Evolutionary conservation across 2,329 filamentous ascomycete species (phyloP).

Genomic region (Colletotrichum ledebouriae): DNA sequence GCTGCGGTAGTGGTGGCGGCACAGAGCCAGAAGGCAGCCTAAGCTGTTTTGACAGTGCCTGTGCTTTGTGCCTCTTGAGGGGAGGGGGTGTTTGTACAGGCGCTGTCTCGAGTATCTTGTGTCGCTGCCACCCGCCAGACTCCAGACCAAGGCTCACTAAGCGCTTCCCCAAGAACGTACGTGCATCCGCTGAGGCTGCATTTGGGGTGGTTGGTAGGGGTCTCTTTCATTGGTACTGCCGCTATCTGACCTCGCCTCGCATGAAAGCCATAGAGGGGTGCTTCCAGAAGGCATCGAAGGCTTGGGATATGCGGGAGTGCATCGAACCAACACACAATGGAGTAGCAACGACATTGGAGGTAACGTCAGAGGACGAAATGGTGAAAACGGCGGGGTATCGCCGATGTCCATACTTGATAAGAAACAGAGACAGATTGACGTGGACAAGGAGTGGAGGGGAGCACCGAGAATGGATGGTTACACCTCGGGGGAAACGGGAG

Average conservation of each 20-base stretch:
- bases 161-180: constrained; percentile 35
- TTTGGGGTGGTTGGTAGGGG: constrained; percentile 32
- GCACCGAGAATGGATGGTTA: constrained; percentile 31
- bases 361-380: constrained; percentile 24
- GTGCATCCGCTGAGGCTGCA: constrained; percentile 33
- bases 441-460: constrained; percentile 24
- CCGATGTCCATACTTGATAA: constrained; percentile 24
- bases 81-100: constrained; percentile 37
- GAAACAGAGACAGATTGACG: constrained; percentile 38
- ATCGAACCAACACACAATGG: neutral
- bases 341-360: constrained; percentile 2
- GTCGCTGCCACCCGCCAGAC: constrained; percentile 26
- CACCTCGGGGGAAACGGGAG: constrained; percentile 26
- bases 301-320: constrained; percentile 25
- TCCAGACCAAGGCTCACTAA: constrained; percentile 36
- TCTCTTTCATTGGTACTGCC: constrained; percentile 12
- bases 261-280: constrained; percentile 28
- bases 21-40: constrained; percentile 44
- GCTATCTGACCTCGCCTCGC: constrained; percentile 8
- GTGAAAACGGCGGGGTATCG: constrained; percentile 22
- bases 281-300: constrained; percentile 38
- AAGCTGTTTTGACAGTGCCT: constrained; percentile 46
- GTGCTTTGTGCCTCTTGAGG: constrained; percentile 37
- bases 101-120: constrained; percentile 29
- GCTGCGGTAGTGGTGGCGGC: constrained; percentile 45